Evolutionary conservation across 2,329 filamentous ascomycete genomes (phyloP).

Genomic region (Calonectria crousiana): DNA sequence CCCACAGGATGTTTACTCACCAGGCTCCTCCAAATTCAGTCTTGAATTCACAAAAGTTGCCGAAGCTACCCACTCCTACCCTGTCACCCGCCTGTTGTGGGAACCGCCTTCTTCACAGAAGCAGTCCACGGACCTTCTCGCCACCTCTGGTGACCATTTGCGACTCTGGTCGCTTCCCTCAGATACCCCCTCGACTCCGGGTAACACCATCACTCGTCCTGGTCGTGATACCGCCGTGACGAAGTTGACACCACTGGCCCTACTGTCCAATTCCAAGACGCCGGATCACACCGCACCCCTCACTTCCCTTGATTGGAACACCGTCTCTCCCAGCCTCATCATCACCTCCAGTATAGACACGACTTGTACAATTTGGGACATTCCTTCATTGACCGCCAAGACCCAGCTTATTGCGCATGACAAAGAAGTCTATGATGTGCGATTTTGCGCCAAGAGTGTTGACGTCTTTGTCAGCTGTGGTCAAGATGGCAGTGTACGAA

Average conservation of each 20-base stretch:
- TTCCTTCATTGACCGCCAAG: conserved; percentile 96
- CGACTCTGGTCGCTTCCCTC: conserved; percentile 92
- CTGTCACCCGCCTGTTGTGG: conserved; percentile 95
- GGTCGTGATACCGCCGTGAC: conserved; percentile 69
- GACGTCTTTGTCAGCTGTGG: conserved; percentile 99
- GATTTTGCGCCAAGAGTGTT: conserved; percentile 98
- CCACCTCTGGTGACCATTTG: conserved; percentile 94
- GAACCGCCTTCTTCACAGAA: conserved; percentile 96
- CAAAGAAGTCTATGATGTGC: conserved; percentile 98
- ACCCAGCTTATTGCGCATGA: conserved; percentile 98
- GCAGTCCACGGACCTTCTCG: conserved; percentile 92
- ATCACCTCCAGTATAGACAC: conserved; percentile 99
- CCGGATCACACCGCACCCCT: conserved; percentile 97
- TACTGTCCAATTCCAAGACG: conserved; percentile 97
- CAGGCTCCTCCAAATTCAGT: conserved; percentile 78
- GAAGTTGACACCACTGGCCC: conserved; percentile 91
- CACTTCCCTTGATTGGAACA: conserved; percentile 98
- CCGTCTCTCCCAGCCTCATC: conserved; percentile 94
- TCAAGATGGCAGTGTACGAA: conserved; percentile 95
- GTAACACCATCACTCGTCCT: conserved; percentile 76
- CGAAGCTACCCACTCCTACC: conserved; percentile 97
- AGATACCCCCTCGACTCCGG: conserved; percentile 66
- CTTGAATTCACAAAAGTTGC: conserved; percentile 94
- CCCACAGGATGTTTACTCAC: conserved; percentile 74
- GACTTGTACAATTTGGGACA: conserved; percentile 99